Evolutionary conservation across 768 basidiomycete species (phyloP).

Genomic region (Lactarius hengduanensis): DNA sequence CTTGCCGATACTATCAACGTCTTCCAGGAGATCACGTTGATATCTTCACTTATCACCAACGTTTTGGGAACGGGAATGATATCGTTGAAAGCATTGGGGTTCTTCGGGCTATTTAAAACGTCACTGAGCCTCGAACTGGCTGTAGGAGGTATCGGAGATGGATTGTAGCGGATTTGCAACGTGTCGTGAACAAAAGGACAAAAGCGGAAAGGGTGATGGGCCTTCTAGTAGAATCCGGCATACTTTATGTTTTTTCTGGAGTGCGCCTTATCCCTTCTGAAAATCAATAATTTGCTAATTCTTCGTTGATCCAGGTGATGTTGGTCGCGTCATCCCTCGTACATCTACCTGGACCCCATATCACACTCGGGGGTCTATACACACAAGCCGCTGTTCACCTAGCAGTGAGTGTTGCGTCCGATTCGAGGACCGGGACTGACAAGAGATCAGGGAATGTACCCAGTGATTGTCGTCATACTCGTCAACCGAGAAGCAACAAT

Average conservation of each 20-base stretch:
- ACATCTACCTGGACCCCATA: not conserved
- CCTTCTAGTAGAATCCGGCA: not conserved
- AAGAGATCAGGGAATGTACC: not conserved
- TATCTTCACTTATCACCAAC: not conserved
- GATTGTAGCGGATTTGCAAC: not conserved
- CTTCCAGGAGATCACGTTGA: not conserved
- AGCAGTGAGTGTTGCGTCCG: not conserved
- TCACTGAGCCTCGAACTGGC: not conserved
- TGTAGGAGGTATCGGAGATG: not conserved
- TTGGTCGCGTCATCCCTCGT: not conserved
- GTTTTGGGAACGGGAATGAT: not conserved
- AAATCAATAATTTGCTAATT: not conserved
- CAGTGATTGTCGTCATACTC: not conserved
- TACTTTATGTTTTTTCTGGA: not conserved
- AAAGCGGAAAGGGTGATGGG: not conserved
- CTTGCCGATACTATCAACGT: not conserved
- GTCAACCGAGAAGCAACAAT: not conserved
- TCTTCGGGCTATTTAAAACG: not conserved
- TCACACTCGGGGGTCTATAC: not conserved
- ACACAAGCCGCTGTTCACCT: not conserved
- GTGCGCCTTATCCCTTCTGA: not conserved
- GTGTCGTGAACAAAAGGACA: not conserved
- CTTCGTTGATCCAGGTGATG: not conserved
- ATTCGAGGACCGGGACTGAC: not conserved
- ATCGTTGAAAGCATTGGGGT: not conserved